Percentiles rank a stretch among this genome's conserved stretches.
These are phyloP conservation scores for Flammula alnicola DNA, from an alignment of 1,284 basidiomycete species.

Conservation along the genomic window DNA sequence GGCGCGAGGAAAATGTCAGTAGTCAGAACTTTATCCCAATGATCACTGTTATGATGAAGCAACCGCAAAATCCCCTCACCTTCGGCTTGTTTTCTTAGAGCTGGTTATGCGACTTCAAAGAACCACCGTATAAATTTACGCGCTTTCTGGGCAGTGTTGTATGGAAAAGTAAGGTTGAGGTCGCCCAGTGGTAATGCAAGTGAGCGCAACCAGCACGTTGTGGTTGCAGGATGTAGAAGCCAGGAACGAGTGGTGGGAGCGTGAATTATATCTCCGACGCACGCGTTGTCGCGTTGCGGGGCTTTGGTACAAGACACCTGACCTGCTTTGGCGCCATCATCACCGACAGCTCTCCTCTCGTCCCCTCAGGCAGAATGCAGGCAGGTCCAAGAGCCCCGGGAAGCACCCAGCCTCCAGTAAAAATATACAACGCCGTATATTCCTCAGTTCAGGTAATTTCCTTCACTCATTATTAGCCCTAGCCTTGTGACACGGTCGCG, in stretches of 20 bases:
- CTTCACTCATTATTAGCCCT: conserved; percentile 11
- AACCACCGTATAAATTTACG: no score
- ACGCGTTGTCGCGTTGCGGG: conserved; percentile 42
- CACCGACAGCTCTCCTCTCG: conserved; percentile 22
- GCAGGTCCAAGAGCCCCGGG: conserved; percentile 42
- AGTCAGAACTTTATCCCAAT: neutral
- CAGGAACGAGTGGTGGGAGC: neutral
- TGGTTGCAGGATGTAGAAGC: no score
- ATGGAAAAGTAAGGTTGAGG: neutral
- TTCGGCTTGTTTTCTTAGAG: neutral
- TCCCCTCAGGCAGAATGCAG: conserved; percentile 41
- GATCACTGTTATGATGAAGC: conserved; percentile 2
- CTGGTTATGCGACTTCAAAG: neutral
- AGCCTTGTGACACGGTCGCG: conserved; percentile 43
- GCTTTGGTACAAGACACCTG: conserved; percentile 33
- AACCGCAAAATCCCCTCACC: conserved; percentile 18
- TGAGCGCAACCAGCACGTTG: no score
- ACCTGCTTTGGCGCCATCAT: conserved; percentile 33
- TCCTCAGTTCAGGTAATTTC: conserved; percentile 77
- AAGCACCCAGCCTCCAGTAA: conserved; percentile 62
- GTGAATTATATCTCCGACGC: conserved; percentile 36
- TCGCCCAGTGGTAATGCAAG: no score
- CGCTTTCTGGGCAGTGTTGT: no score
- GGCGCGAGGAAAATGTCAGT: conserved; percentile 22
- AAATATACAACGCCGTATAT: conserved; percentile 89